These are phyloP conservation scores for Spergularia bocconei DNA, from an alignment of 148 eudicot genomes.

Conservation along the genomic window DNA sequence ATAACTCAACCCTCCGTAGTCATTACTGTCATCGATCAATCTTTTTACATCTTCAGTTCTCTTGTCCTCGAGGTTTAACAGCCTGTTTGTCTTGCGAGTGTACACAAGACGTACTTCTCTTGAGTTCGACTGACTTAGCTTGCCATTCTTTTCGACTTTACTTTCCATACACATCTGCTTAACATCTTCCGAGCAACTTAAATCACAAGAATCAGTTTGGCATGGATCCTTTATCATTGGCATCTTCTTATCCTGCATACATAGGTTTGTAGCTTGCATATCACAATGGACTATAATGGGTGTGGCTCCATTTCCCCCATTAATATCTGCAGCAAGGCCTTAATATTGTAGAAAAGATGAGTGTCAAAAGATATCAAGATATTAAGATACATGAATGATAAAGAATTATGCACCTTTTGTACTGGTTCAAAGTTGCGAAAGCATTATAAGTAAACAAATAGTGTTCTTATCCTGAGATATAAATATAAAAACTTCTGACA, in stretches of 20 bases:
- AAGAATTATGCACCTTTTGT: neutral
- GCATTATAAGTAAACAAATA: neutral
- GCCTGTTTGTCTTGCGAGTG: slow-evolving; percentile 20
- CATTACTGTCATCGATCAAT: slow-evolving; percentile 16
- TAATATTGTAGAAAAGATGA: neutral
- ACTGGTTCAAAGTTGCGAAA: neutral
- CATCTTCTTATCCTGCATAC: slow-evolving; percentile 13
- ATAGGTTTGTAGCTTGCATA: neutral
- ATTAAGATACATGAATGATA: neutral
- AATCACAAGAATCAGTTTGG: slow-evolving; percentile 18
- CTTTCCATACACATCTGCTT: slow-evolving; percentile 17
- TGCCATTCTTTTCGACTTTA: slow-evolving; percentile 5
- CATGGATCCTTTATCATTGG: slow-evolving; percentile 19
- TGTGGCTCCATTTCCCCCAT: slow-evolving; percentile 18
- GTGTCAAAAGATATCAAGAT: neutral
- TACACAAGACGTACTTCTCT: slow-evolving; percentile 15
- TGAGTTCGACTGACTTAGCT: slow-evolving; percentile 9
- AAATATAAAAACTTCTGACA: neutral
- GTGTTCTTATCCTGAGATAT: neutral
- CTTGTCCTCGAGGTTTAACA: slow-evolving; percentile 16
- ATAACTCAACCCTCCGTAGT: slow-evolving; percentile 27
- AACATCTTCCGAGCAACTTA: slow-evolving; percentile 9
- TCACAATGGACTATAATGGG: slow-evolving; percentile 1
- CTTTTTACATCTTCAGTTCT: slow-evolving; percentile 22
- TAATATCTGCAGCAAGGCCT: slow-evolving; percentile 8